phyloP scores from a whole-genome alignment of 768 basidiomycete species.

The Amanita thiersii region DNA sequence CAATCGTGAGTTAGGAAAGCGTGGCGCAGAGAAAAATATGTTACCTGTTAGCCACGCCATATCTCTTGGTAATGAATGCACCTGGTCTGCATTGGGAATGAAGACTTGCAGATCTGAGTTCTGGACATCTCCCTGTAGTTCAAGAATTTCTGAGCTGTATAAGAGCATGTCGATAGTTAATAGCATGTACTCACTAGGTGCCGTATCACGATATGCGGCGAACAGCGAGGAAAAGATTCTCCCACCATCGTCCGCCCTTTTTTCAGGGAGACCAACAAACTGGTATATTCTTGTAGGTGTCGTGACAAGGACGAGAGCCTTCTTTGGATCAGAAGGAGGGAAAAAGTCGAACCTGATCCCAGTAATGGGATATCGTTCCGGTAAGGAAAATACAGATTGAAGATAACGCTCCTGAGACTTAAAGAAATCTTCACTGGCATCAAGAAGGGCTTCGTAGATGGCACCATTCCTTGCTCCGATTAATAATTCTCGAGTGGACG shows the following conservation, averaged over 20 bases:
- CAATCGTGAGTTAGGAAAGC: constrained; percentile 2
- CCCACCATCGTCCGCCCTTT: constrained; percentile 65
- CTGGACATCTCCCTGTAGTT: constrained; percentile 73
- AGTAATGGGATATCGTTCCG: constrained; percentile 76
- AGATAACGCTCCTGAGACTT: constrained; percentile 81
- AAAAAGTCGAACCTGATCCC: constrained; percentile 80
- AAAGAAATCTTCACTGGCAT: constrained; percentile 88
- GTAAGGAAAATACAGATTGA: constrained; percentile 65
- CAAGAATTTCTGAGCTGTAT: constrained; percentile 65
- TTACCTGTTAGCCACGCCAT: constrained; percentile 91
- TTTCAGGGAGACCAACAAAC: constrained; percentile 64
- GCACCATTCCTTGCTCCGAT: constrained; percentile 81
- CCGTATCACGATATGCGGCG: constrained; percentile 60
- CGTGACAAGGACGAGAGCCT: constrained; percentile 67
- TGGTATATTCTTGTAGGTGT: constrained; percentile 90
- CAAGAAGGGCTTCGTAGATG: constrained; percentile 83
- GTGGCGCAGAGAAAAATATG: constrained; percentile 11
- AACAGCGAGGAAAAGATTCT: constrained; percentile 73
- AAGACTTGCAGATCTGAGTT: constrained; percentile 79
- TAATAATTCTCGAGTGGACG: constrained; percentile 77
- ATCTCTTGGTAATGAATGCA: constrained; percentile 57
- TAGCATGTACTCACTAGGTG: constrained; percentile 54
- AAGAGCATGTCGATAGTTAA: constrained; percentile 8
- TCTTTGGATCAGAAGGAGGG: constrained; percentile 53
- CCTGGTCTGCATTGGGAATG: constrained; percentile 62